phyloP scores from a whole-genome alignment of 768 basidiomycete genomes.

The Russula abietina region DNA sequence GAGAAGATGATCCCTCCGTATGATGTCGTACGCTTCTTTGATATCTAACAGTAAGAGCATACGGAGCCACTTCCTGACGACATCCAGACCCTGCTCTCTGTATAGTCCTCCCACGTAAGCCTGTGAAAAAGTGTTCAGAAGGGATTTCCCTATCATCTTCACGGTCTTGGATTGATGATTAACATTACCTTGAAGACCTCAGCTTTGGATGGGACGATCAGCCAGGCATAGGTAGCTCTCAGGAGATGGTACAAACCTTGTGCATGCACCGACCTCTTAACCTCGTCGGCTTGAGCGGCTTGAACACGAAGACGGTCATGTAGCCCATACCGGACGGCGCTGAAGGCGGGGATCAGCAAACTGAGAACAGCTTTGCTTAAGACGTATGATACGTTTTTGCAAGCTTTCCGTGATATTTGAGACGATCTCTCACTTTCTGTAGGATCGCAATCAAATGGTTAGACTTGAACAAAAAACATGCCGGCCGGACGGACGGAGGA shows the following conservation, averaged over 20 bases:
- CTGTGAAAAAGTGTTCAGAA: slow-evolving; percentile 3
- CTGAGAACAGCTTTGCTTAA: not conserved
- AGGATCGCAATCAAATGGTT: not conserved
- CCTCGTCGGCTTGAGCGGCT: slow-evolving; percentile 9
- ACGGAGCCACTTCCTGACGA: slow-evolving; percentile 9
- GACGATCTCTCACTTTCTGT: slow-evolving; percentile 20
- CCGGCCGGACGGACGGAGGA: slow-evolving; percentile 11
- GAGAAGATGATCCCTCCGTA: slow-evolving; percentile 11
- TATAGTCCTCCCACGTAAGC: slow-evolving; percentile 18
- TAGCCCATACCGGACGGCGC: slow-evolving; percentile 13
- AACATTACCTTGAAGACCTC: slow-evolving; percentile 18
- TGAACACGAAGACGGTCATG: slow-evolving; percentile 10
- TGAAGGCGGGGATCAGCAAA: slow-evolving; percentile 3
- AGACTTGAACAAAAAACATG: not conserved
- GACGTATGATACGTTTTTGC: slow-evolving; percentile 4
- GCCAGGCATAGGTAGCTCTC: not conserved
- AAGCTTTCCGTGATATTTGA: slow-evolving; percentile 10
- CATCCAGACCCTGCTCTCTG: slow-evolving; percentile 15
- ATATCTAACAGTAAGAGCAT: slow-evolving; percentile 2
- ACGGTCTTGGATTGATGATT: not conserved
- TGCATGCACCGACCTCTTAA: slow-evolving; percentile 10
- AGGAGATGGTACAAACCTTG: slow-evolving; percentile 6
- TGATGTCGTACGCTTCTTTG: slow-evolving; percentile 7
- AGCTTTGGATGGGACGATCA: slow-evolving; percentile 1
- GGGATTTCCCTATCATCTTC: not conserved